Evolutionary conservation across 1,284 basidiomycete genomes (phyloP), one percentile per base, ranked within the genome.

Genomic region (Somion occarium): DNA sequence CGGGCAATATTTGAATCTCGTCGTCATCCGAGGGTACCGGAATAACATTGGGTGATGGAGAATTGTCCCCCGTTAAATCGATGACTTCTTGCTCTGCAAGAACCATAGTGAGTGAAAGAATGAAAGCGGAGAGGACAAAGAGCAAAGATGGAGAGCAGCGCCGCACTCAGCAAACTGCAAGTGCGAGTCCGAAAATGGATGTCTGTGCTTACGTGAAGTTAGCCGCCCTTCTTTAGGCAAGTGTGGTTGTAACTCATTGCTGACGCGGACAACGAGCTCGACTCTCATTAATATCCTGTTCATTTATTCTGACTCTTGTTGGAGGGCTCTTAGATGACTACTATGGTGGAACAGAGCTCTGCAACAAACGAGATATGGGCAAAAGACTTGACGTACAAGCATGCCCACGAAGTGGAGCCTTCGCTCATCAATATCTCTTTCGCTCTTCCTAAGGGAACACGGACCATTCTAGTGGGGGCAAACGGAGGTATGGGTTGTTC

Each of bases 391-490:
- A 81, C 83, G 4, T 94, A 85, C 66, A 58, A 70, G 18, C 89
- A 91, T 62, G 66, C 66, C 18, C 62, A 49, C 19, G 46, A 56
- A 4, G 50, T 52, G 15, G 39, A 49, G 25, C 74, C 79, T 3
- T 77, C 88, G 1, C 78, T 98, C 46, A 62, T 73, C n/a, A 70
- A 84, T 60, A 74, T 95, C 55, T 74, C 76, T 57, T 70, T 96
- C 41, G 61, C 75, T 54, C 78, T 96, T 2, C 79, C 83, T 2
- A 75, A 70, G 26, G 92, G 90, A 0, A 88, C 88, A 5, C 76
- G 93, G 44, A 92, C 91, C 44, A 78, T 97, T 53, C 70, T 97
- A 27, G 73, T 95, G 26, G 93, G 93, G 47, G 91, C 93, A n/a
- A 96, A 96, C 64, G 93, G 93, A 68, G 93, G 92, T 83, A 49